Conservation (phyloP, 75 land plant species). For the Ceratopteris richardii region DNA sequence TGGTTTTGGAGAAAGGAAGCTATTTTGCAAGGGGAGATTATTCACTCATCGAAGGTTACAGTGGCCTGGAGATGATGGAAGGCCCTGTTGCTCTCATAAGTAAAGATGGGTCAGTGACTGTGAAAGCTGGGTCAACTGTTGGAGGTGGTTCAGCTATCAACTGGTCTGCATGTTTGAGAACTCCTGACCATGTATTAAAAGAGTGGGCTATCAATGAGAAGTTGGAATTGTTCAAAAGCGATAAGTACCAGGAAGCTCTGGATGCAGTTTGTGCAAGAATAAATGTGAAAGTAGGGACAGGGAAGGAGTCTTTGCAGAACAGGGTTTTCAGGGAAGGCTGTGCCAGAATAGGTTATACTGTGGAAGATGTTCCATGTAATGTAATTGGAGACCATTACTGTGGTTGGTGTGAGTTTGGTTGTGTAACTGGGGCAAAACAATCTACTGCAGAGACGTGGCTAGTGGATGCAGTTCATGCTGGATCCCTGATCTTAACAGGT, state of each 20-base stretch:
- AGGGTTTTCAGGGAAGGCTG: slow-evolving; percentile 59
- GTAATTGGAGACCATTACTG: slow-evolving; percentile 49
- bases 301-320: slow-evolving; percentile 45
- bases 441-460: slow-evolving; percentile 76
- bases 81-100: slow-evolving; percentile 44
- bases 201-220: slow-evolving; percentile 53
- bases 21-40: slow-evolving; percentile 47
- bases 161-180: slow-evolving; percentile 70
- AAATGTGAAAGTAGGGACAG: slow-evolving; percentile 37
- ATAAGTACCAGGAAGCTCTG: slow-evolving; percentile 45
- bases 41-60: slow-evolving; percentile 58
- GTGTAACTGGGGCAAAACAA: slow-evolving; percentile 55
- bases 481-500: slow-evolving; percentile 50
- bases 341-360: slow-evolving; percentile 38
- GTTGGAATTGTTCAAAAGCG: slow-evolving; percentile 29
- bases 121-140: slow-evolving; percentile 69
- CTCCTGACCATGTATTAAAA: slow-evolving; percentile 43
- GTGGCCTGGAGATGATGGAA: slow-evolving; percentile 50
- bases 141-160: slow-evolving; percentile 83
- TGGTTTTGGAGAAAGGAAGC: slow-evolving; percentile 75
- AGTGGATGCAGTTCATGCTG: slow-evolving; percentile 47
- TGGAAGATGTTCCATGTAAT: slow-evolving; percentile 45
- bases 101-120: slow-evolving; percentile 24
- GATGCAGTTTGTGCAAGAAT: slow-evolving; percentile 49
- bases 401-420: slow-evolving; percentile 74